phyloP scores from a whole-genome alignment of 108 stramenopile genomes.

The Cyclotella cryptica region DNA sequence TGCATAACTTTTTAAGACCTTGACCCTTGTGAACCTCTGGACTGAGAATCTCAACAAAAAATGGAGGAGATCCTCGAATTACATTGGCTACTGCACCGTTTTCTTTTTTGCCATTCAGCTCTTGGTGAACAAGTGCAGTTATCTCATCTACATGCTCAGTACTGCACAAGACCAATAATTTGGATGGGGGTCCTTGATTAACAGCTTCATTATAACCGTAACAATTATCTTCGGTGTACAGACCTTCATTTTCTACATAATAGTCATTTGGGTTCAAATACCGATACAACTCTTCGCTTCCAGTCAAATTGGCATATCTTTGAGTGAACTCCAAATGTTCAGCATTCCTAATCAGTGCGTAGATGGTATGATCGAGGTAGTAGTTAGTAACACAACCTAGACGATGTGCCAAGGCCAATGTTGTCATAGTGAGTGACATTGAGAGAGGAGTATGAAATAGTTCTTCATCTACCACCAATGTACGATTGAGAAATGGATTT shows the following conservation, averaged over 20 bases:
- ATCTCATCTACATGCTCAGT: constrained; percentile 40
- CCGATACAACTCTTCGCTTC: constrained; percentile 35
- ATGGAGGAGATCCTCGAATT: constrained; percentile 56
- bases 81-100: constrained; percentile 21
- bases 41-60: constrained; percentile 70
- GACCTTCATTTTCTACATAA: background rate
- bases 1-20: constrained; percentile 63
- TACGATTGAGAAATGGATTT: constrained; percentile 24
- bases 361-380: constrained; percentile 63
- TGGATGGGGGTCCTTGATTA: constrained; percentile 53
- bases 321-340: constrained; percentile 47
- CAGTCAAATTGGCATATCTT: constrained; percentile 61
- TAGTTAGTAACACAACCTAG: constrained; percentile 62
- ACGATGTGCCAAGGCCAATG: constrained; percentile 51
- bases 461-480: constrained; percentile 15
- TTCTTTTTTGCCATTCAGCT: constrained; percentile 6
- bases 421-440: constrained; percentile 3
- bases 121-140: background rate
- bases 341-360: constrained; percentile 46
- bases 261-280: constrained; percentile 9
- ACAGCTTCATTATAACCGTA: constrained; percentile 33
- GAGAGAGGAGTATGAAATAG: constrained; percentile 21
- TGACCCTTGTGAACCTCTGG: constrained; percentile 63
- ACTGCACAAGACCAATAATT: constrained; percentile 57
- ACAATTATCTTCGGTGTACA: constrained; percentile 37